A percentile compares a stretch with the other conserved stretches of the same genome.
Evolutionary conservation across 2,329 filamentous ascomycete species (phyloP).

Genomic region (Chaetomium strumarium): DNA sequence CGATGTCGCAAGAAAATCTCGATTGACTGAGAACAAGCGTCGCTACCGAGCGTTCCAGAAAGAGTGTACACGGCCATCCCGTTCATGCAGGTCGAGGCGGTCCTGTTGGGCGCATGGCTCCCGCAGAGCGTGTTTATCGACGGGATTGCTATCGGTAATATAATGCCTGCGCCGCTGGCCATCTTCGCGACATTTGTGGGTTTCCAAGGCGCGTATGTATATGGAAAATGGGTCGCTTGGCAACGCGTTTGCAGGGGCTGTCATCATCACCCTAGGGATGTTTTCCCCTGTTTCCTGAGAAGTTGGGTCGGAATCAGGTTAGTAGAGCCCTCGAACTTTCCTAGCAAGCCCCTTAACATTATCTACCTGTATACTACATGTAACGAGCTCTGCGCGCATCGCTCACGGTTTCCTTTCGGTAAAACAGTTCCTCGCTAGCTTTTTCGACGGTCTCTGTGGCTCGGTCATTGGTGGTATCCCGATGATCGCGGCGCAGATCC

Average conservation of each 20-base stretch:
- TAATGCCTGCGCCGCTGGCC: slow-evolving; percentile 30
- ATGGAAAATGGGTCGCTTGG: slow-evolving; percentile 25
- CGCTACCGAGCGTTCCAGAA: slow-evolving; percentile 18
- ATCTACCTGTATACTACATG: not conserved
- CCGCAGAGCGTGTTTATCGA: slow-evolving; percentile 32
- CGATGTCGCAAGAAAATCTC: slow-evolving; percentile 5
- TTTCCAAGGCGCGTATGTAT: slow-evolving; percentile 29
- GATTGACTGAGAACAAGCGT: slow-evolving; percentile 18
- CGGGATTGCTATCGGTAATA: slow-evolving; percentile 32
- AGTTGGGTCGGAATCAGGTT: slow-evolving; percentile 30
- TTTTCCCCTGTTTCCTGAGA: slow-evolving; percentile 33
- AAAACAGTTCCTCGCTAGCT: slow-evolving; percentile 28
- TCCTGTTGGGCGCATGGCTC: slow-evolving; percentile 31
- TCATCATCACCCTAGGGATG: slow-evolving; percentile 31
- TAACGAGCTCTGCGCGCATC: not conserved
- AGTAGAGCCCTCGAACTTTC: slow-evolving; percentile 1
- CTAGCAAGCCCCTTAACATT: not conserved
- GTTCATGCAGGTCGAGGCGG: slow-evolving; percentile 32
- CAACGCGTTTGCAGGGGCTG: slow-evolving; percentile 29
- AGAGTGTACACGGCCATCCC: slow-evolving; percentile 30
- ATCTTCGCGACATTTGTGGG: slow-evolving; percentile 33
- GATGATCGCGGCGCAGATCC: slow-evolving; percentile 28
- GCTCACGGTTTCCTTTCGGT: slow-evolving; percentile 7
- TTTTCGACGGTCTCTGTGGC: slow-evolving; percentile 31
- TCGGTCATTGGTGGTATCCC: slow-evolving; percentile 30